Conservation (phyloP, 2,329 filamentous ascomycete species). For the Trichoderma simmonsii region DNA sequence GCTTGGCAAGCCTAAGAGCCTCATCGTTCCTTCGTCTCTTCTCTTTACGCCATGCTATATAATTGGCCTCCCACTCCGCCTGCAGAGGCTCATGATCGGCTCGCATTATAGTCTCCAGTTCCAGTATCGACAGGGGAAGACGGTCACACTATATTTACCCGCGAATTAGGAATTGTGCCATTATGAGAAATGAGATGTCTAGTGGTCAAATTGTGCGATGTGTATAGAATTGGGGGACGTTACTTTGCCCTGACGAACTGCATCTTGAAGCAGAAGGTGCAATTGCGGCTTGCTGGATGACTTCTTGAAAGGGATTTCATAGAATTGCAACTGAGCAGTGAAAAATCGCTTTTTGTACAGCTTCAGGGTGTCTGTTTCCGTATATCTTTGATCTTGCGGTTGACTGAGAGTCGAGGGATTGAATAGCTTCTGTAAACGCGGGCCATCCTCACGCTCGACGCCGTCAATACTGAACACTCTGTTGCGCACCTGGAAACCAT, state of each 20-base stretch:
- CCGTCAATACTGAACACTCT: neutral
- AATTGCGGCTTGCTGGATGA: neutral
- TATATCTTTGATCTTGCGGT: neutral
- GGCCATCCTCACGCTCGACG: neutral
- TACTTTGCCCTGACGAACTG: neutral
- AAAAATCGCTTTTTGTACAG: neutral
- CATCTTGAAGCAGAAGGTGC: neutral
- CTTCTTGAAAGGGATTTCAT: neutral
- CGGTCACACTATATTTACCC: neutral
- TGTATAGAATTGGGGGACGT: neutral
- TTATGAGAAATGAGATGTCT: neutral
- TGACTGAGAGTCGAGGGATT: neutral
- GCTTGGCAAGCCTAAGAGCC: neutral
- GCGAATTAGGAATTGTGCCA: neutral
- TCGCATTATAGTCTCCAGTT: slow-evolving; percentile 11
- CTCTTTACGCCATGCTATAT: neutral
- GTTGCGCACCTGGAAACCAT: slow-evolving; percentile 3
- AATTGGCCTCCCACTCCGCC: neutral
- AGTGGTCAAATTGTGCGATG: neutral
- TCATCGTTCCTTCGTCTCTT: neutral
- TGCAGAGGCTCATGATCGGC: slow-evolving; percentile 16
- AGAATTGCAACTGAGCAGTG: neutral
- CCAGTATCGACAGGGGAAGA: neutral
- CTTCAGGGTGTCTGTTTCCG: neutral
- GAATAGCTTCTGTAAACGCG: neutral